A percentile compares a stretch with the other conserved stretches of the same genome.
Conservation (phyloP, 2,329 filamentous ascomycete species). For the Plectosphaerella sp. region DNA sequence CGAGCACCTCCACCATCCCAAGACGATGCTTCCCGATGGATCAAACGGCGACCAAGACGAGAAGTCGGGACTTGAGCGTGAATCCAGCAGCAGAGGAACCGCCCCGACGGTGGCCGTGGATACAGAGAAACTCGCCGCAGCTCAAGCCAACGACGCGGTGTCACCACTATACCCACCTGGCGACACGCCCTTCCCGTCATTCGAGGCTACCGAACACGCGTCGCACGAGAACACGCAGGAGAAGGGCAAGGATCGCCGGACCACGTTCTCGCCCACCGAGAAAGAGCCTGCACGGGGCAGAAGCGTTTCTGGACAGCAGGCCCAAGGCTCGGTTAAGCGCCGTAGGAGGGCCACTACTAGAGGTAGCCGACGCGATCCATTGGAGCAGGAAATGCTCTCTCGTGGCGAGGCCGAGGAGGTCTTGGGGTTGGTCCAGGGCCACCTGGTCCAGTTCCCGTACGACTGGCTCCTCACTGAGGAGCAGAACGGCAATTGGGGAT, state of each 20-base stretch:
- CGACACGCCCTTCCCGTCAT: constrained; percentile 40
- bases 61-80: constrained; percentile 27
- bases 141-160: constrained; percentile 24
- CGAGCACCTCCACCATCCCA: constrained; percentile 21
- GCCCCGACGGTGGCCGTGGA: constrained; percentile 12
- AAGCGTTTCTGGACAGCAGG: constrained; percentile 23
- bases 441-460: constrained; percentile 89
- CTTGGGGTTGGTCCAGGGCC: constrained; percentile 77
- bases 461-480: constrained; percentile 94
- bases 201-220: constrained; percentile 30
- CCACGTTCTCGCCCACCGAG: constrained; percentile 52
- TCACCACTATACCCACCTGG: constrained; percentile 38
- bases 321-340: constrained; percentile 49
- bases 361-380: constrained; percentile 59
- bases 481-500: constrained; percentile 91
- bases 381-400: constrained; percentile 71
- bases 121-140: constrained; percentile 20
- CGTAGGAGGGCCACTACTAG: constrained; percentile 68
- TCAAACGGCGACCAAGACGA: constrained; percentile 27
- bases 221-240: constrained; percentile 28
- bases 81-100: background rate
- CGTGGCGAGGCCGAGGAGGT: constrained; percentile 76
- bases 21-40: constrained; percentile 22
- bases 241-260: constrained; percentile 42
- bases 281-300: constrained; percentile 36